Percentiles rank a stretch among this genome's conserved stretches.
Conservation (phyloP, 2,329 filamentous ascomycete species). For the Trichoderma pleuroti region DNA sequence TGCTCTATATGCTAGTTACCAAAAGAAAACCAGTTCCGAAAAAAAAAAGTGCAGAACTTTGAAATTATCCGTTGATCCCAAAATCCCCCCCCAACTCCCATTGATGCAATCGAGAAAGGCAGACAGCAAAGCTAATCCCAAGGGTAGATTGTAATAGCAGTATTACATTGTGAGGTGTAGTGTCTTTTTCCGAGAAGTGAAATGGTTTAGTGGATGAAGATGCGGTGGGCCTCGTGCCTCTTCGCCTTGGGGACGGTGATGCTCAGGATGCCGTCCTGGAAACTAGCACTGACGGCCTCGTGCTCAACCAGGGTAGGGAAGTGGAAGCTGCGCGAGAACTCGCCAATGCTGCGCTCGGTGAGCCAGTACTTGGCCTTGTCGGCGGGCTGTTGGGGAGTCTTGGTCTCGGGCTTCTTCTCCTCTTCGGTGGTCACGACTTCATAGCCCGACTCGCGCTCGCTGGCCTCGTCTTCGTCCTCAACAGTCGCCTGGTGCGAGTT, state of each 20-base stretch:
- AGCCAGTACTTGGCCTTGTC: slow-evolving; percentile 66
- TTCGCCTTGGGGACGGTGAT: slow-evolving; percentile 64
- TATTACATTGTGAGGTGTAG: not conserved
- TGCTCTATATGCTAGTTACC: not conserved
- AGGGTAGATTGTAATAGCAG: not conserved
- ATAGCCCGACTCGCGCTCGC: slow-evolving; percentile 28
- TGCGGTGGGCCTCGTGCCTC: slow-evolving; percentile 55
- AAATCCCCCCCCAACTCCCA: slow-evolving; percentile 6
- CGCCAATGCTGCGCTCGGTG: slow-evolving; percentile 61
- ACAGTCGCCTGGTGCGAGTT: slow-evolving; percentile 58
- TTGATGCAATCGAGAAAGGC: slow-evolving; percentile 3
- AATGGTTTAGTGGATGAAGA: slow-evolving; percentile 47
- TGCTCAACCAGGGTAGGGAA: slow-evolving; percentile 64
- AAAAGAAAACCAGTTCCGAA: not conserved
- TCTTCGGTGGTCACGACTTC: slow-evolving; percentile 25
- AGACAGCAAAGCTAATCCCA: not conserved
- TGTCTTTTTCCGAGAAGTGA: not conserved
- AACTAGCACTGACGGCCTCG: slow-evolving; percentile 56
- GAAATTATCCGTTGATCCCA: slow-evolving; percentile 1
- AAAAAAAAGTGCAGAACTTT: not conserved
- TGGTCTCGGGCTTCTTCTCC: slow-evolving; percentile 23
- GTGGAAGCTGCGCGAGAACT: slow-evolving; percentile 65
- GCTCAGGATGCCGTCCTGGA: slow-evolving; percentile 63
- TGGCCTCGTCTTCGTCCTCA: slow-evolving; percentile 53
- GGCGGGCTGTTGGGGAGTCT: slow-evolving; percentile 30